Evolutionary conservation across 371 early-diverging fungal genomes (phyloP).

Genomic region (Mucor irregularis): DNA sequence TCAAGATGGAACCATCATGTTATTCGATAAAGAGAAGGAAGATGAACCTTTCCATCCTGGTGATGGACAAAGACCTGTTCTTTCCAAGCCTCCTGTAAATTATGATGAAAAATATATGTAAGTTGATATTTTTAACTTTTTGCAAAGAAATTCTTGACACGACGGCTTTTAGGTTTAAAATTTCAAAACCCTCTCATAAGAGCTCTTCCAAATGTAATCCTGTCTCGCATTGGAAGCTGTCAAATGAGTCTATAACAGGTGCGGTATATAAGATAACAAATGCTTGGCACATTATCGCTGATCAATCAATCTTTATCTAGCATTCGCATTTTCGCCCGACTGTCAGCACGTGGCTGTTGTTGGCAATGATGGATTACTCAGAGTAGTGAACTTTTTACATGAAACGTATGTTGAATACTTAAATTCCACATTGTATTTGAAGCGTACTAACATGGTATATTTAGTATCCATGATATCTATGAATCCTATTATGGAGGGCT

Average conservation of each 20-base stretch:
- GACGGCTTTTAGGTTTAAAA: conserved; percentile 65
- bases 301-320: too few species aligned
- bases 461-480: conserved; percentile 70
- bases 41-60: conserved; percentile 56
- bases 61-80: conserved; percentile 9
- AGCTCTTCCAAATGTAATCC: conserved; percentile 71
- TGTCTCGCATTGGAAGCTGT: conserved; percentile 70
- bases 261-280: conserved; percentile 1
- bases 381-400: conserved; percentile 69
- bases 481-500: conserved; percentile 86
- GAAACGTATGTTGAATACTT: conserved; percentile 49
- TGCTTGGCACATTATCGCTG: too few species aligned
- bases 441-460: too few species aligned
- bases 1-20: conserved; percentile 75
- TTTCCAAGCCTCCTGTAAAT: neutral
- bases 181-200: conserved; percentile 51
- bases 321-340: conserved; percentile 90
- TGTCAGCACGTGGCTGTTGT: conserved; percentile 78
- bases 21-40: conserved; percentile 89
- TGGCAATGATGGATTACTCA: conserved; percentile 73
- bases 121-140: neutral
- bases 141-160: too few species aligned
- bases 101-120: conserved; percentile 6
- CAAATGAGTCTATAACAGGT: conserved; percentile 67
- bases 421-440: neutral